Evolutionary conservation across 352 stramenopile species (phyloP).

Genomic region (Globisporangium middletonii): DNA sequence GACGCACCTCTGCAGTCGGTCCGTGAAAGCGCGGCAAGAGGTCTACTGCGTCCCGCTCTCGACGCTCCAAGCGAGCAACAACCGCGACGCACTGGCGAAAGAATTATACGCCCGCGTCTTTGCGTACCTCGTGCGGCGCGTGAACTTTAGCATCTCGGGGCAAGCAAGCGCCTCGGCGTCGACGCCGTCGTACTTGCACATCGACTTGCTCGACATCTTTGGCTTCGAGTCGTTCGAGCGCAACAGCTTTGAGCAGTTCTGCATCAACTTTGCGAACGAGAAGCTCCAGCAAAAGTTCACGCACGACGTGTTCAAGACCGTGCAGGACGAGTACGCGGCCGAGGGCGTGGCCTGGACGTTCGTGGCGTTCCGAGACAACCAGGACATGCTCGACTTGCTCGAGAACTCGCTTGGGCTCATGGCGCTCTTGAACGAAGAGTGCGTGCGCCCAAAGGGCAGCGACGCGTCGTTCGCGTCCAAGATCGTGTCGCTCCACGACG

Average conservation of each 20-base stretch:
- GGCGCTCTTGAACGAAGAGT: slow-evolving; percentile 89
- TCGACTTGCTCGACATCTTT: slow-evolving; percentile 97
- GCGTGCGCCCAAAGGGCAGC: slow-evolving; percentile 81
- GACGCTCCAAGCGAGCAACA: slow-evolving; percentile 67
- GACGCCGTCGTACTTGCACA: slow-evolving; percentile 63
- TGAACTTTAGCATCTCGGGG: slow-evolving; percentile 81
- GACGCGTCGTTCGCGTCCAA: slow-evolving; percentile 87
- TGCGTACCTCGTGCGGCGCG: slow-evolving; percentile 88
- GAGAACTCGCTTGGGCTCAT: slow-evolving; percentile 89
- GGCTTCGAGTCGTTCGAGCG: slow-evolving; percentile 94
- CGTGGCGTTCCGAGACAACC: slow-evolving; percentile 86
- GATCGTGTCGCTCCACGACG: slow-evolving; percentile 77
- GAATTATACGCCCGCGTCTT: slow-evolving; percentile 95
- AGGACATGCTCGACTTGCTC: slow-evolving; percentile 86
- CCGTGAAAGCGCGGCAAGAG: slow-evolving; percentile 74
- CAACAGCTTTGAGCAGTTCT: slow-evolving; percentile 95
- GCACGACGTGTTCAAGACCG: slow-evolving; percentile 81
- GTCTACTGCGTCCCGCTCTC: slow-evolving; percentile 80
- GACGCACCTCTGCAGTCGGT: slow-evolving; percentile 74
- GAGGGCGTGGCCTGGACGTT: slow-evolving; percentile 77
- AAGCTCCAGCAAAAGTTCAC: slow-evolving; percentile 93
- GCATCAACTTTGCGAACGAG: slow-evolving; percentile 95
- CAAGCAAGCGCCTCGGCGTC: slow-evolving; percentile 19
- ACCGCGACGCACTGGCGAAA: slow-evolving; percentile 93
- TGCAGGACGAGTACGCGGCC: slow-evolving; percentile 77